These are phyloP conservation scores for Verbena officinalis DNA, from an alignment of 257 asterid species.

Conservation along the genomic window DNA sequence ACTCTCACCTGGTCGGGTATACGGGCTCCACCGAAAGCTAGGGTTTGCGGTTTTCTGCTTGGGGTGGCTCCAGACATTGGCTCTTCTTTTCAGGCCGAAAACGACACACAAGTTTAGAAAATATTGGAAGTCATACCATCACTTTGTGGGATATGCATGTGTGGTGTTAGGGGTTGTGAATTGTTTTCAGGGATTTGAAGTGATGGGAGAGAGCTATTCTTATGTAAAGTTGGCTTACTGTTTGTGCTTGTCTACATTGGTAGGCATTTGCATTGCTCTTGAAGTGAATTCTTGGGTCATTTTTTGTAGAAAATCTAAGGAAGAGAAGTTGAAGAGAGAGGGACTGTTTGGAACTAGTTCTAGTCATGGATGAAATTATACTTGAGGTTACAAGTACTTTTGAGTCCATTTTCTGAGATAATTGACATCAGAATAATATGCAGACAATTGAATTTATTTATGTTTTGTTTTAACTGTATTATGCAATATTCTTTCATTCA, in stretches of 20 bases:
- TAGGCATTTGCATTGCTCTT: conserved; percentile 71
- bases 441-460: background rate
- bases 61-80: conserved; percentile 88
- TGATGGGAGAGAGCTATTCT: conserved; percentile 62
- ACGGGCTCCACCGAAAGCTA: conserved; percentile 73
- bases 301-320: conserved; percentile 83
- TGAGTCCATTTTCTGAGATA: background rate
- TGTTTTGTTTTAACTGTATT: background rate
- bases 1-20: conserved; percentile 64
- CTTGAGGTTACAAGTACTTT: background rate
- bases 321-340: conserved; percentile 78
- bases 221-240: conserved; percentile 63
- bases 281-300: conserved; percentile 96
- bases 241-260: conserved; percentile 64
- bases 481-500: conserved; percentile 17
- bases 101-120: conserved; percentile 75
- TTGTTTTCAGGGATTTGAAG: conserved; percentile 83
- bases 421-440: background rate
- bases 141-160: conserved; percentile 89
- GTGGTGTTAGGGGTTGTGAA: conserved; percentile 78
- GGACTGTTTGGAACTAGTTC: conserved; percentile 70
- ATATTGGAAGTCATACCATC: conserved; percentile 96
- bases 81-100: conserved; percentile 78
- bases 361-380: conserved; percentile 35
- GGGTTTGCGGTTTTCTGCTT: conserved; percentile 72